Base-by-base conservation (phyloP, 2,329 filamentous ascomycete genomes). In the Calonectria henricotiae region DNA sequence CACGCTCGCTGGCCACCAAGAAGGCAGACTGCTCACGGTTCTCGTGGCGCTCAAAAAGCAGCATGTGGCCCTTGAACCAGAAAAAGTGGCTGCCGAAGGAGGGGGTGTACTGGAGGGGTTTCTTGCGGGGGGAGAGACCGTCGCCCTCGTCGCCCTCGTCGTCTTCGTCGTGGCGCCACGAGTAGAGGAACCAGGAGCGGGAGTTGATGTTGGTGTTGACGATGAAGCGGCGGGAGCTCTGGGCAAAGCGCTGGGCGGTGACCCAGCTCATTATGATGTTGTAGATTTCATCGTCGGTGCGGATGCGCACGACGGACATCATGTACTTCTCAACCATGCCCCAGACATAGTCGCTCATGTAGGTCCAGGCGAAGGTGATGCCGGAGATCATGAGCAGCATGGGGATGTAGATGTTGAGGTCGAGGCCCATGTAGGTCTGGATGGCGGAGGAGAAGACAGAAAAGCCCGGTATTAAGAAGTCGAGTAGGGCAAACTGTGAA, bases 221-320 rank as follows among this genome's bases (percentile, higher is more conserved):
- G 12, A 93, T 86, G 73, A 93, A 92, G 51, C 86, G 86, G 15
- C 89, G 89, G 0, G 90, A 88, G 5, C 83, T 82, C 70, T 88
- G 86, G 23, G 90, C 86, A 73, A 93, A 93, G 4, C 82, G 80
- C 79, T 94, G 91, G 39, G 84, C 81, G 2, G 91, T 86, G 2
- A 93, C 86, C 92, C 92, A 94, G 30, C 85, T 86, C 90, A 93
- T 93, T 46, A 93, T 77, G 76, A 93, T 92, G 77, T 91, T 91
- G 83, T 93, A 94, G 67, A 92, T 89, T 78, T 94, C 92, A 75
- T 94, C 92, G 68, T 93, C 91, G 32, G 89, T 86, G 51, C 90
- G 87, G 44, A 94, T 88, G 74, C 91, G 89, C 20, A 91, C 91
- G 1, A 87, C 89, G 3, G 89, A 92, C 85, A 92, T 90, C 74